Evolutionary conservation across 345 rosid species (phyloP).

Genomic region (Turnera subulata): DNA sequence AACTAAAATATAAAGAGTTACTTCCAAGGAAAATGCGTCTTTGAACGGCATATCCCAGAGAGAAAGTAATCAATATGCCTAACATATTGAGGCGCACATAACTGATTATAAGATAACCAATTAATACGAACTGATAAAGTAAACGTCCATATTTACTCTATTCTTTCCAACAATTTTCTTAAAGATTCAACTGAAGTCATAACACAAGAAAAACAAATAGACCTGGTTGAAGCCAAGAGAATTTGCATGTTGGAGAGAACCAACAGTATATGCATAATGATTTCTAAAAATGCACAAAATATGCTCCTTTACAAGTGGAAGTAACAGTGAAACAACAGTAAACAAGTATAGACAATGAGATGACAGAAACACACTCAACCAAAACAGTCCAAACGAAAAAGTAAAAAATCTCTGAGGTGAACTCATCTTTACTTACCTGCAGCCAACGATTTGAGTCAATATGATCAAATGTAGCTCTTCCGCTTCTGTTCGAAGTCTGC

Average conservation of each 20-base stretch:
- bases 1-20: not conserved
- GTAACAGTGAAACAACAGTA: constrained; percentile 3
- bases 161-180: too few species aligned
- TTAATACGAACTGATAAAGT: not conserved
- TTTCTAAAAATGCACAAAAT: too few species aligned
- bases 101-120: not conserved
- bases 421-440: constrained; percentile 58
- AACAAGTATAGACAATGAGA: not conserved
- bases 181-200: too few species aligned
- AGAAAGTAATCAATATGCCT: not conserved
- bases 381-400: not conserved
- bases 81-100: not conserved
- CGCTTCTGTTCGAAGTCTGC: constrained; percentile 73
- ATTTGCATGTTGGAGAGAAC: too few species aligned
- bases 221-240: not conserved
- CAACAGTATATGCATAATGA: too few species aligned
- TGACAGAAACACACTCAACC: too few species aligned
- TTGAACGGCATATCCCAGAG: not conserved
- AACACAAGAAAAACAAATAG: too few species aligned
- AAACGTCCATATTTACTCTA: not conserved
- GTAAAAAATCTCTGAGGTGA: not conserved
- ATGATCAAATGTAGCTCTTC: constrained; percentile 73
- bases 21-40: not conserved
- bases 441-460: constrained; percentile 85
- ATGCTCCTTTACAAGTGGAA: too few species aligned